phyloP scores from a whole-genome alignment of 306 rosid species.

The Trifolium pratense region DNA sequence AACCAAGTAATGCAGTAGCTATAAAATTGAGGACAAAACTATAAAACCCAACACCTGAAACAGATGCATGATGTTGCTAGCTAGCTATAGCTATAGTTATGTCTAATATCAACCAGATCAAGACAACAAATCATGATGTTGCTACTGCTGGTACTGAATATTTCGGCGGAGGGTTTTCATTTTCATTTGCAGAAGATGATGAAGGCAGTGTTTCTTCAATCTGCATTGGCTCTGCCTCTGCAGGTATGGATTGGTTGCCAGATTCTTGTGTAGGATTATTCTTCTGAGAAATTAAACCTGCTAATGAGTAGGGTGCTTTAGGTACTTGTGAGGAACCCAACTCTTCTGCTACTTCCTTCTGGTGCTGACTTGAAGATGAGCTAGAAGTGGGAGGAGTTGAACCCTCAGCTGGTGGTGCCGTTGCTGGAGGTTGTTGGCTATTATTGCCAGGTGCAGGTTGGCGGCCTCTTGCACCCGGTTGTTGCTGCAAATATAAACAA shows the following conservation, averaged over 20 bases:
- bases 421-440: slow-evolving; percentile 43
- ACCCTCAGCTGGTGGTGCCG: slow-evolving; percentile 48
- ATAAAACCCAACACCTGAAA: too few relatives aligned
- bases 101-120: too few relatives aligned
- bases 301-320: slow-evolving; percentile 42
- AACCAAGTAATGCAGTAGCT: too few relatives aligned
- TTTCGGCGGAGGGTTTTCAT: slow-evolving; percentile 41
- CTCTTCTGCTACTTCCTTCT: slow-evolving; percentile 60
- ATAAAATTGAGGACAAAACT: too few relatives aligned
- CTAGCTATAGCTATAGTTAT: too few relatives aligned
- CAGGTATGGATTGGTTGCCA: slow-evolving; percentile 42
- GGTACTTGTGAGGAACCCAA: slow-evolving; percentile 51
- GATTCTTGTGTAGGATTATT: slow-evolving; percentile 45
- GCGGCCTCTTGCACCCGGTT: slow-evolving; percentile 50
- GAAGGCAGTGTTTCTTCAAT: slow-evolving; percentile 43
- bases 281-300: slow-evolving; percentile 43
- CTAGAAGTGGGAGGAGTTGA: slow-evolving; percentile 54
- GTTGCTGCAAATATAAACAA: slow-evolving; percentile 51
- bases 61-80: too few relatives aligned
- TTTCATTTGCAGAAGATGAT: slow-evolving; percentile 45
- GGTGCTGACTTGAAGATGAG: slow-evolving; percentile 55
- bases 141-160: too few relatives aligned
- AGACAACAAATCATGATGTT: too few relatives aligned
- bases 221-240: slow-evolving; percentile 49
- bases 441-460: slow-evolving; percentile 50